Evolutionary conservation across 1,284 basidiomycete species (phyloP).

Genomic region (Afroboletus lepidellus): DNA sequence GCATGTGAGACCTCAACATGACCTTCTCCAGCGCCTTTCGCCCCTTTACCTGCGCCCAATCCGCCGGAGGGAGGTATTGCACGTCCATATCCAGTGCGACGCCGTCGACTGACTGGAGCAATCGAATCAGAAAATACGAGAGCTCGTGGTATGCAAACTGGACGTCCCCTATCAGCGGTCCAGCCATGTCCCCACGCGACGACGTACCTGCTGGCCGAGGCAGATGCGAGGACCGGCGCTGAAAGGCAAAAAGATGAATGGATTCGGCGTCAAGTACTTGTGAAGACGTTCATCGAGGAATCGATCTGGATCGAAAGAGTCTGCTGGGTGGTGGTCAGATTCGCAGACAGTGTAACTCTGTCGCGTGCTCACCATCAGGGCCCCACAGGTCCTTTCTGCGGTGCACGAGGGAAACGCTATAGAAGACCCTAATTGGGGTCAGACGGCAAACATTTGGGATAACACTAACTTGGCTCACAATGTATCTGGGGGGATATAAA

Average conservation of each 20-base stretch:
- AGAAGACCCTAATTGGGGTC: constrained; percentile 16
- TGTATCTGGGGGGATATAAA: constrained; percentile 27
- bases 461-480: constrained; percentile 7
- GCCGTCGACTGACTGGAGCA: not conserved
- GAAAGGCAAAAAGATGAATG: not conserved
- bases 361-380: too few species aligned
- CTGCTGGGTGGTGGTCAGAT: too few species aligned
- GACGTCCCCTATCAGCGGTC: not conserved
- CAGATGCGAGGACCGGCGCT: not conserved
- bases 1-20: constrained; percentile 19
- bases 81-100: not conserved
- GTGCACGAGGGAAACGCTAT: constrained; percentile 1
- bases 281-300: not conserved
- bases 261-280: not conserved
- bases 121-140: not conserved
- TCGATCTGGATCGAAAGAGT: not conserved
- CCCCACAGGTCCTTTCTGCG: too few species aligned
- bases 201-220: not conserved
- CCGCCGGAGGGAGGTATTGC: not conserved
- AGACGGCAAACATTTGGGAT: not conserved
- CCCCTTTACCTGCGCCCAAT: not conserved
- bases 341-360: too few species aligned
- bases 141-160: not conserved
- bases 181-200: not conserved
- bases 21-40: not conserved